phyloP scores from a whole-genome alignment of 139 green algal species.

The Ulvella scutata region DNA sequence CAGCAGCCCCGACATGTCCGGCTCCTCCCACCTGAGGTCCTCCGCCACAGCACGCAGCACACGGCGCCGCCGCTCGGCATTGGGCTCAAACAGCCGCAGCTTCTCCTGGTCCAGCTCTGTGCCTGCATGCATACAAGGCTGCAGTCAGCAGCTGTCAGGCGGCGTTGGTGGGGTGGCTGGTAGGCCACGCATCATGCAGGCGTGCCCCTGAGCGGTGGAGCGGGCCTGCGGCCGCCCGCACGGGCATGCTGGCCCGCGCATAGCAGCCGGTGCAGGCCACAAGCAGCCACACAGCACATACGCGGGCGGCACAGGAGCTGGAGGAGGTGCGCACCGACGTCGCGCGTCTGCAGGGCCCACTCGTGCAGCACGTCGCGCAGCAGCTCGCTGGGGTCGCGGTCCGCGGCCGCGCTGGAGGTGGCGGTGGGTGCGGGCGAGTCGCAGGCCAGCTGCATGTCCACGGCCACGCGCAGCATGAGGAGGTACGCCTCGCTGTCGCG shows the following conservation, averaged over 20 bases:
- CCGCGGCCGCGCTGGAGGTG: not conserved
- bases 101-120: not conserved
- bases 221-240: too few relatives aligned
- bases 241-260: too few relatives aligned
- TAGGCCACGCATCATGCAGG: too few relatives aligned
- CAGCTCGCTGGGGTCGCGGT: not conserved
- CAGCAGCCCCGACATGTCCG: slow-evolving; percentile 1
- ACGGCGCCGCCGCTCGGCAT: not conserved
- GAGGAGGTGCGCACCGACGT: not conserved
- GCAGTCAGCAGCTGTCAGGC: too few relatives aligned
- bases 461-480: not conserved
- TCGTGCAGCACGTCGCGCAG: not conserved
- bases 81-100: not conserved
- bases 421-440: too few relatives aligned
- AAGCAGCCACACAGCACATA: too few relatives aligned
- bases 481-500: not conserved
- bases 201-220: too few relatives aligned
- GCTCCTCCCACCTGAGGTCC: slow-evolving; percentile 2
- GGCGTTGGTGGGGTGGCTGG: too few relatives aligned
- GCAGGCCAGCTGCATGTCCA: slow-evolving; percentile 5
- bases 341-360: not conserved
- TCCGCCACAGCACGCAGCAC: not conserved
- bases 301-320: not conserved
- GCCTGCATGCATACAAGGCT: not conserved
- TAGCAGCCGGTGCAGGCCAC: too few relatives aligned